Evolutionary conservation across 2,329 filamentous ascomycete species (phyloP).

Genomic region (Penicillium sp.): DNA sequence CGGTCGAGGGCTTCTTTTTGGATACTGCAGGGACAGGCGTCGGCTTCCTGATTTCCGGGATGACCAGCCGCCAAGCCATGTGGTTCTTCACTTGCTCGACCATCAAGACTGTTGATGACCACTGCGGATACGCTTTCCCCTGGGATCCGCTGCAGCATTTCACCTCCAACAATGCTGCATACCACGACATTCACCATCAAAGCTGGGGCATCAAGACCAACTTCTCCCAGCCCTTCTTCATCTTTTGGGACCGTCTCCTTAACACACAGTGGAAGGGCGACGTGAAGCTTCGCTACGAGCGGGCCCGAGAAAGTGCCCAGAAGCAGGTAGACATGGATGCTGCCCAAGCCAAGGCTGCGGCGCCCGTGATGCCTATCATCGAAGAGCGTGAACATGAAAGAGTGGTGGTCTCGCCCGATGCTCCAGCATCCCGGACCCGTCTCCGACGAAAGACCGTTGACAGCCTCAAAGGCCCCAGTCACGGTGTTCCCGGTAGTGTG

Average conservation of each 20-base stretch:
- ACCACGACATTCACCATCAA: conserved; percentile 98
- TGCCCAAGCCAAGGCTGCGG: conserved; percentile 29
- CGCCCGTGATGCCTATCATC: conserved; percentile 10
- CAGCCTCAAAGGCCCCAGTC: conserved; percentile 40
- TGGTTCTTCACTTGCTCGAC: conserved; percentile 86
- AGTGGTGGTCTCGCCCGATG: conserved; percentile 33
- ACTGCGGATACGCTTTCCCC: conserved; percentile 94
- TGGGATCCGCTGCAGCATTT: conserved; percentile 92
- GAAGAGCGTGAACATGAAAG: conserved; percentile 27
- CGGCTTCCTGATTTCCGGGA: conserved; percentile 76
- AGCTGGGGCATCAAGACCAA: conserved; percentile 92
- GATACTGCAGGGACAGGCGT: conserved; percentile 87
- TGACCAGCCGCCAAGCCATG: conserved; percentile 86
- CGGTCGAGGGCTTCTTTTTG: conserved; percentile 88
- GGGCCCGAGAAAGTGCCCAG: conserved; percentile 59
- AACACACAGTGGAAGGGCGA: conserved; percentile 82
- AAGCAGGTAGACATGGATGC: conserved; percentile 58
- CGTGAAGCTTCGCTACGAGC: conserved; percentile 62
- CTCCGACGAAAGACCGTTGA: conserved; percentile 46
- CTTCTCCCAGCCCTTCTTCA: conserved; percentile 67
- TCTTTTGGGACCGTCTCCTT: conserved; percentile 85
- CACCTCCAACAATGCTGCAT: conserved; percentile 92
- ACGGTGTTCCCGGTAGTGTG: conserved; percentile 46
- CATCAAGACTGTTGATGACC: conserved; percentile 96
- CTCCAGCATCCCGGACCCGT: conserved; percentile 34